Percentiles rank a stretch among this genome's conserved stretches.
These are phyloP conservation scores for Lycium barbarum DNA, from an alignment of 257 asterid genomes.

Conservation along the genomic window DNA sequence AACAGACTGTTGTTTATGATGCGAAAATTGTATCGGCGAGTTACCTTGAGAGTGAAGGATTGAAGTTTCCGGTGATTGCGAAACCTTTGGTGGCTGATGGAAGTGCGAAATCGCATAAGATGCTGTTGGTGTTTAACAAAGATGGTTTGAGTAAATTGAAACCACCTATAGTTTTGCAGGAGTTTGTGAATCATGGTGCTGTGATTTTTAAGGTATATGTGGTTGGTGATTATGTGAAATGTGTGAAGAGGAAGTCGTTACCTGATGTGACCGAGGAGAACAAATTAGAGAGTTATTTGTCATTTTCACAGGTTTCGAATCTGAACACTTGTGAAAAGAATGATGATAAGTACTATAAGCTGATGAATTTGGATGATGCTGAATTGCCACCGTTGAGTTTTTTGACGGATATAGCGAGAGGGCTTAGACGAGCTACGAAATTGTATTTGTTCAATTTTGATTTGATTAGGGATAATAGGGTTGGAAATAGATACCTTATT, in stretches of 20 bases:
- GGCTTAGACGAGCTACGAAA: conserved; percentile 57
- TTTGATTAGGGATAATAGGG: conserved; percentile 69
- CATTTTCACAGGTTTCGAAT: conserved; percentile 69
- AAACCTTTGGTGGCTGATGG: conserved; percentile 83
- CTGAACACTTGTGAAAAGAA: conserved; percentile 50
- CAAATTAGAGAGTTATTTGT: conserved; percentile 48
- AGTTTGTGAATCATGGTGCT: conserved; percentile 80
- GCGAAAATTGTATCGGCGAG: conserved; percentile 46
- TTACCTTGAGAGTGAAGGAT: conserved; percentile 48
- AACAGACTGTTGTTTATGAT: conserved; percentile 62
- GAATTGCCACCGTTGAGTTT: conserved; percentile 72
- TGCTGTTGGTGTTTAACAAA: conserved; percentile 61
- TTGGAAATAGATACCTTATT: conserved; percentile 71
- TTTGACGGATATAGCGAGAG: conserved; percentile 62
- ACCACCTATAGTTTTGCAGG: conserved; percentile 77
- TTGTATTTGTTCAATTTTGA: conserved; percentile 73
- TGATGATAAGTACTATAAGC: conserved; percentile 54
- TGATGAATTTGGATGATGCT: conserved; percentile 65
- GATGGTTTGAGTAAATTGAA: conserved; percentile 69
- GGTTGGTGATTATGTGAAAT: conserved; percentile 74
- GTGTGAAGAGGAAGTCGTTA: conserved; percentile 76
- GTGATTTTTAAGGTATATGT: conserved; percentile 82
- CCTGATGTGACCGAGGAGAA: conserved; percentile 70
- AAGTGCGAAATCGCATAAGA: conserved; percentile 76
- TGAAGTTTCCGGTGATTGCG: conserved; percentile 74